Base-by-base conservation (phyloP, 345 rosid species). In the Erucastrum elatum region DNA sequence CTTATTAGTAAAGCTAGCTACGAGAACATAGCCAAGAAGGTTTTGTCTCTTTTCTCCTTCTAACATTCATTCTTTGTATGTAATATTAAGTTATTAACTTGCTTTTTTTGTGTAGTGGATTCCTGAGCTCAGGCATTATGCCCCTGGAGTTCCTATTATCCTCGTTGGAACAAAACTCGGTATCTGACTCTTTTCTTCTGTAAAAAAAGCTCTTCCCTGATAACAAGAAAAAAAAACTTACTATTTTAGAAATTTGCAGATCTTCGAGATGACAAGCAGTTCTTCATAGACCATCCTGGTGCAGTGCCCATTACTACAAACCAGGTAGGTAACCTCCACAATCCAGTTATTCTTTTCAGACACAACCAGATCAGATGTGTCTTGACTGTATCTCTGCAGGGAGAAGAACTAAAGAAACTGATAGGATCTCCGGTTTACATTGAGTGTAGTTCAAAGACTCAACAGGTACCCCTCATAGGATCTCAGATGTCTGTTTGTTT, bases 1-100 rank as follows among this genome's bases (percentile, higher is more conserved):
- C 93, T 95, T 75, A 95, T 95, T 76, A 95, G 99, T 93, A 95
- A 95, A 77, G 99, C 99, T 77, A 95, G 99, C 83, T 95, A 95
- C 66, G 99, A 95, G 84, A 95, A 93, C 51, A 89, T 93, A 60
- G 91, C 98, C 69, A 93, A 95, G 86, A 95, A 95, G 98, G 99
- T 91, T 2, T 25, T 71, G 3, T 44, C 30, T 80, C 44, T 53
- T 64, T 51, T 0, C 4, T 68, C 5, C 1, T 27, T 81, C 26
- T 4, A 49, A 5, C 56, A 1, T 53, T 53, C 59, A 3, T 53
- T 2, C 8, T 15, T 53, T 53, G 4, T 53, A 6, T 15, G 80
- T 76, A 21, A 21, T 21, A 21, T 21, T 21, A 21, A 21, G 21
- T 21, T 21, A 21, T 21, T 1, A 21, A 21, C 21, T 21, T 21